A percentile compares a stretch with the other conserved stretches of the same genome.
Evolutionary conservation across 176 grass and related monocot genomes (phyloP).

Genomic region (Thinopyrum elongatum): DNA sequence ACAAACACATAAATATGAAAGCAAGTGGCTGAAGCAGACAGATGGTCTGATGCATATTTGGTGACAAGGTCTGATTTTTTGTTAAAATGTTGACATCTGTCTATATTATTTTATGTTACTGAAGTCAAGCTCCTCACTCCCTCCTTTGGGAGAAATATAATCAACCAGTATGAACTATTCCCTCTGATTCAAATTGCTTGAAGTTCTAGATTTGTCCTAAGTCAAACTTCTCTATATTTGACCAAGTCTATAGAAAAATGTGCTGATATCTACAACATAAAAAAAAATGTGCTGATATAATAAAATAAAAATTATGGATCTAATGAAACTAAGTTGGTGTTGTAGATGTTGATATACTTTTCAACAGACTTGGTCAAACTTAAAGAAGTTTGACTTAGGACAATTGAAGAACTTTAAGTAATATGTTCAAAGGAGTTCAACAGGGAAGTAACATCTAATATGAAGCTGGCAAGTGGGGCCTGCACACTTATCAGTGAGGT

Average conservation of each 20-base stretch:
- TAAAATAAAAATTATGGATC: background rate
- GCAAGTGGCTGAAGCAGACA: slow-evolving; percentile 14
- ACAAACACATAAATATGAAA: background rate
- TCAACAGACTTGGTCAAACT: background rate
- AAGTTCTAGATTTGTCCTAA: background rate
- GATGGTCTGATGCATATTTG: background rate
- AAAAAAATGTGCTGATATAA: background rate
- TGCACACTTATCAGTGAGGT: background rate
- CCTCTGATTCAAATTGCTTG: background rate
- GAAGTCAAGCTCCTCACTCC: background rate
- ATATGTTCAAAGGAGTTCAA: background rate
- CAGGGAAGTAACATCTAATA: background rate
- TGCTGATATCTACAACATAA: background rate
- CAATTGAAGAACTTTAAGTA: background rate
- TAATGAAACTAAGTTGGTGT: background rate
- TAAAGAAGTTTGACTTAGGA: background rate
- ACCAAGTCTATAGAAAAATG: background rate
- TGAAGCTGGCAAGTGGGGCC: background rate
- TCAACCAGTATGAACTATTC: background rate
- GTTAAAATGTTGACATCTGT: slow-evolving; percentile 3
- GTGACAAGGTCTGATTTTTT: background rate
- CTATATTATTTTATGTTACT: background rate
- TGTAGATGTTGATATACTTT: background rate
- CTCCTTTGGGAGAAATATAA: slow-evolving; percentile 8
- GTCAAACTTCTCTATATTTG: background rate